These are phyloP conservation scores for Chloranthus sessilifolius DNA, from an alignment of 164 flowering plant genomes.

Conservation along the genomic window DNA sequence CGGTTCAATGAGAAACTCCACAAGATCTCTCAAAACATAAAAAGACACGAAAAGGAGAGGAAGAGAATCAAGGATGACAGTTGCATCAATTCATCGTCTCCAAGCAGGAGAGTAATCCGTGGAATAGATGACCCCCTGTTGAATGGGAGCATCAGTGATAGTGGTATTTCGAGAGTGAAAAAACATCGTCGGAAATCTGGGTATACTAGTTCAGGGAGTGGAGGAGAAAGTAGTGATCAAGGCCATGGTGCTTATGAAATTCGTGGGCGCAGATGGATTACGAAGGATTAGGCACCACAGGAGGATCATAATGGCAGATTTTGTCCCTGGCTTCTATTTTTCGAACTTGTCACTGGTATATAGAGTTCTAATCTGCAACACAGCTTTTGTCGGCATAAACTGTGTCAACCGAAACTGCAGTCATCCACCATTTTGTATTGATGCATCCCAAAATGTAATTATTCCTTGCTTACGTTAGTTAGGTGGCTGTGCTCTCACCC, in stretches of 20 bases:
- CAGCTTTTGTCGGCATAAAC: no score
- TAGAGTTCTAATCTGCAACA: no score
- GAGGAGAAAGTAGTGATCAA: conserved; percentile 88
- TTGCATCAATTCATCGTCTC: conserved; percentile 39
- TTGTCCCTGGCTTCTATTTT: no score
- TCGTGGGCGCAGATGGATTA: conserved; percentile 78
- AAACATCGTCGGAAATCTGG: conserved; percentile 65
- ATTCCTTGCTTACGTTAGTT: no score
- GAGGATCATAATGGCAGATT: no score
- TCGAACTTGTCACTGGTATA: no score
- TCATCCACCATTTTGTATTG: no score
- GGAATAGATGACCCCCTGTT: conserved; percentile 96
- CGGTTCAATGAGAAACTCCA: conserved; percentile 75
- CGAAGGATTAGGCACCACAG: conserved; percentile 46
- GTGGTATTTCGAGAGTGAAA: conserved; percentile 55
- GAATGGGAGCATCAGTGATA: conserved; percentile 81
- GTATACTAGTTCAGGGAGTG: conserved; percentile 81
- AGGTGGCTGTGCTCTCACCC: no score
- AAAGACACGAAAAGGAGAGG: conserved; percentile 62
- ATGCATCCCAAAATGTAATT: no score
- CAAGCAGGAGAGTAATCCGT: conserved; percentile 56
- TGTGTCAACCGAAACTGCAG: no score
- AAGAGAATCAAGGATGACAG: conserved; percentile 77
- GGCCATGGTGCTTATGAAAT: conserved; percentile 51
- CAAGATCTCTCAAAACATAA: conserved; percentile 80